These are phyloP conservation scores for Gentiana macrophylla DNA, from an alignment of 257 asterid species.

Conservation along the genomic window DNA sequence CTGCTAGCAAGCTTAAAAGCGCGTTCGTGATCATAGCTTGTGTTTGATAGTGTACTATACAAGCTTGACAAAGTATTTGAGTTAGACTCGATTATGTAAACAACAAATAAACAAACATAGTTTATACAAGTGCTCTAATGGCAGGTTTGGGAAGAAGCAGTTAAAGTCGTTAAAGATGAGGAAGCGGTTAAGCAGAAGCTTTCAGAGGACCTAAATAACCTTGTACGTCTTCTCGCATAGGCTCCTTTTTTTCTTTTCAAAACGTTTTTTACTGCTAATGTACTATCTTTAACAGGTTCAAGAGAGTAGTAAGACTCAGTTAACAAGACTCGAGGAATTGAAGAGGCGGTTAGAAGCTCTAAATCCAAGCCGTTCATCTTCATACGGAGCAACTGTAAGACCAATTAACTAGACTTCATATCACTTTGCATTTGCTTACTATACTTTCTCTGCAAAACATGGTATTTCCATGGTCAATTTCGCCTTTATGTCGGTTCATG, in stretches of 20 bases:
- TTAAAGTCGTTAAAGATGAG: slow-evolving; percentile 62
- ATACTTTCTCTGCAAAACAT: too few relatives aligned
- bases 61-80: too few relatives aligned
- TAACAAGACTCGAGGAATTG: slow-evolving; percentile 80
- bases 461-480: too few relatives aligned
- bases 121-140: too few relatives aligned
- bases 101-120: too few relatives aligned
- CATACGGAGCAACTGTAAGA: slow-evolving; percentile 36
- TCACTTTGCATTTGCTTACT: background rate
- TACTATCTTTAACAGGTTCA: slow-evolving; percentile 42
- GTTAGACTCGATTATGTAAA: too few relatives aligned
- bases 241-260: background rate
- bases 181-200: slow-evolving; percentile 63
- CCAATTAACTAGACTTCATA: background rate
- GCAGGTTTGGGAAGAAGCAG: slow-evolving; percentile 77
- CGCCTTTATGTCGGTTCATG: too few relatives aligned
- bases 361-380: slow-evolving; percentile 71
- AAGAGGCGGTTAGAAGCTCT: slow-evolving; percentile 82
- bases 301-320: slow-evolving; percentile 68
- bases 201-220: slow-evolving; percentile 59
- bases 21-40: too few relatives aligned
- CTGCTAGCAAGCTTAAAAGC: too few relatives aligned
- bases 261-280: background rate
- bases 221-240: slow-evolving; percentile 28
- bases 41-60: too few relatives aligned